phyloP scores from a whole-genome alignment of 2,329 filamentous ascomycete species.

The Nectriaceae sp. region DNA sequence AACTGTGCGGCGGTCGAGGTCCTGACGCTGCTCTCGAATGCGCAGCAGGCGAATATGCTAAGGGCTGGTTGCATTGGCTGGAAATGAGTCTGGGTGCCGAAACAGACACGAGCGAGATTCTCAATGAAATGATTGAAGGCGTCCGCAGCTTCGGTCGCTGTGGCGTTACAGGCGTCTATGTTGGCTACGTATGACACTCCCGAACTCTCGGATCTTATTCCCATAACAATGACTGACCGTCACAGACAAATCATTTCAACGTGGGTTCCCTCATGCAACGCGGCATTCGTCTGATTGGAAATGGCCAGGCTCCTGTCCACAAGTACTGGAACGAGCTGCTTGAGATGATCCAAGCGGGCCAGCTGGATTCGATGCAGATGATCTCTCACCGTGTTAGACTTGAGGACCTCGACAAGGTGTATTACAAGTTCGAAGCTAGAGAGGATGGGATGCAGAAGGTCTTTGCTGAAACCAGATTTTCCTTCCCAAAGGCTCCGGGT shows the following conservation, averaged over 20 bases:
- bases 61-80: conserved; percentile 61
- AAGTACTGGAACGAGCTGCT: conserved; percentile 83
- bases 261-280: conserved; percentile 84
- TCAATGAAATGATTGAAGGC: conserved; percentile 80
- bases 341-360: conserved; percentile 62
- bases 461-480: conserved; percentile 63
- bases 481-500: conserved; percentile 45
- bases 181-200: conserved; percentile 52
- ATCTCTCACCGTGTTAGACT: conserved; percentile 75
- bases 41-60: conserved; percentile 61
- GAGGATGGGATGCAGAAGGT: conserved; percentile 81
- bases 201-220: not conserved
- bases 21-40: conserved; percentile 75
- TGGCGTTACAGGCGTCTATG: conserved; percentile 74
- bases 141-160: conserved; percentile 72
- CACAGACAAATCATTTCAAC: conserved; percentile 57
- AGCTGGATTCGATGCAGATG: conserved; percentile 79
- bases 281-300: conserved; percentile 75
- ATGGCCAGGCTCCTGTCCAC: conserved; percentile 72
- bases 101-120: conserved; percentile 80
- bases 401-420: conserved; percentile 70
- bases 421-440: conserved; percentile 60
- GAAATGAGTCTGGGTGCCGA: conserved; percentile 67
- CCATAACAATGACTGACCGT: conserved; percentile 1
- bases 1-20: conserved; percentile 70